Evolutionary conservation across 2,329 filamentous ascomycete species (phyloP), one percentile per base, ranked within the genome.

Genomic region (Metarhizium rileyi): DNA sequence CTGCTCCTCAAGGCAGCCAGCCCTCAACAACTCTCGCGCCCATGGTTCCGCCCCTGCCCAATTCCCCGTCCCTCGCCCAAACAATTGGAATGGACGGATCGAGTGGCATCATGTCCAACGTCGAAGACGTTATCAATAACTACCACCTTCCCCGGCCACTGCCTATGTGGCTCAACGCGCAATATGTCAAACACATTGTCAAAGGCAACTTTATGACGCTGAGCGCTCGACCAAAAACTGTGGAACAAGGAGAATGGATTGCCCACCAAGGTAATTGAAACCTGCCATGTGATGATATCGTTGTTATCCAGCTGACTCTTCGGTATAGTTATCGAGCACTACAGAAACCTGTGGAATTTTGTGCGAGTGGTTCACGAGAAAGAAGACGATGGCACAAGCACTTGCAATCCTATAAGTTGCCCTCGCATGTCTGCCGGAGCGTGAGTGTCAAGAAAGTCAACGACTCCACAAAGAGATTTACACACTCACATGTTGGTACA

Each of bases 121-220:
- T 69, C 51, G 78, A 83, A 58, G 77, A 80, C 50, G 65, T 78
- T 47, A 73, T 83, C 56, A 71, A 71, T 57, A 72, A 72, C 12
- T 83, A 83, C 61, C 80, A 84, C 57, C 72, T 87, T 52, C 84
- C 84, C 52, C 76, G 80, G 38, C 78, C 80, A 28, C 72, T 82
- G 52, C 87, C 87, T 16, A 71, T 87, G 53, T 90, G 87, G 81
- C 80, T 90, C 61, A 84, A 87, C 61, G 77, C 84, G 50, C 72
- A 81, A 53, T 86, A 87, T 63, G 84, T 86, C 49, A 87, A 85
- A 64, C 83, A 95, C 62, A 95, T 95, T 56, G 90, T 96, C 62
- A 95, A 91, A 73, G 91, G 91, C 52, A 97, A 96, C 72, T 96
- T 97, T 65, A 89, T 95, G 84, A 96, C 91, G 10, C 71, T 97